Evolutionary conservation across 306 rosid species (phyloP).

Genomic region (Betula pendula): DNA sequence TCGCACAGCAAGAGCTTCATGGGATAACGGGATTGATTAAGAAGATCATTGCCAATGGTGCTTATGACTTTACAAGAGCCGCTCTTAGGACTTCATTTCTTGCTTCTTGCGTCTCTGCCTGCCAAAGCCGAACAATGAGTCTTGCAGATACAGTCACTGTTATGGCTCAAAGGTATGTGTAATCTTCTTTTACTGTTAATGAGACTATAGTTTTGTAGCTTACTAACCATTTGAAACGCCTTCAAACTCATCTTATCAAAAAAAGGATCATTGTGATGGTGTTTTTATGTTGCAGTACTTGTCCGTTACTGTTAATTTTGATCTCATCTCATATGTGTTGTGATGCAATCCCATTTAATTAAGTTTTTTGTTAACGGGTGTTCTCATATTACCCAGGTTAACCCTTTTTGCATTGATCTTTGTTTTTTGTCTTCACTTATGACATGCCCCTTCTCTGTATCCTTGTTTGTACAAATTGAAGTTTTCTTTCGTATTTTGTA

Average conservation of each 20-base stretch:
- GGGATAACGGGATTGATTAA: constrained; percentile 60
- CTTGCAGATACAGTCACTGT: constrained; percentile 76
- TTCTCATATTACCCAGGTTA: not conserved
- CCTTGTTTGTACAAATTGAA: not conserved
- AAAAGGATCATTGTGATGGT: not conserved
- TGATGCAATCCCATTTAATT: not conserved
- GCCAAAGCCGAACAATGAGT: constrained; percentile 83
- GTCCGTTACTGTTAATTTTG: not conserved
- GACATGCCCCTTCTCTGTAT: not conserved
- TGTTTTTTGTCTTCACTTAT: not conserved
- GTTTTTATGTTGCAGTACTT: not conserved
- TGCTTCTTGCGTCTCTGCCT: constrained; percentile 91
- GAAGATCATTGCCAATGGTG: constrained; percentile 70
- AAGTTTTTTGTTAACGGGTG: not conserved
- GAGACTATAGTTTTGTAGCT: not conserved
- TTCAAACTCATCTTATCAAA: not conserved
- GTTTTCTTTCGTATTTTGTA: too few relatives aligned
- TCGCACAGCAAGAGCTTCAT: constrained; percentile 58
- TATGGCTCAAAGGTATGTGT: constrained; percentile 80
- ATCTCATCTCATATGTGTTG: not conserved
- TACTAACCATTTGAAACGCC: constrained; percentile 2
- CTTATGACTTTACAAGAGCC: constrained; percentile 84
- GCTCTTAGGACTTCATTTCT: constrained; percentile 83
- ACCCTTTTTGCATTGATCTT: not conserved
- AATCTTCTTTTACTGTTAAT: not conserved